Conservation (phyloP, 192 early-diverging fungal species). For the Coemansia sp. region DNA sequence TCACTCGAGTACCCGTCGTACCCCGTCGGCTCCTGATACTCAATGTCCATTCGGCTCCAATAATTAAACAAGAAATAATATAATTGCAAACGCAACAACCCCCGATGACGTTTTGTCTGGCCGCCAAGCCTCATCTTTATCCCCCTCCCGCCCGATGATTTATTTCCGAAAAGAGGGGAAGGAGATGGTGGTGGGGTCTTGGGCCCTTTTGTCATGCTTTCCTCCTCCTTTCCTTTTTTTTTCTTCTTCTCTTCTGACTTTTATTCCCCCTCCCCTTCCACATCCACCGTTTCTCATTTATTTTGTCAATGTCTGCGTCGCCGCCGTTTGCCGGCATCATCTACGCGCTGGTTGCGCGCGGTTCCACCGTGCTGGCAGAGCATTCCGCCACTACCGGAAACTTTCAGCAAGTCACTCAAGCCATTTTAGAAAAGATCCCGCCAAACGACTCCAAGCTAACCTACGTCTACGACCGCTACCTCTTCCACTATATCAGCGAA, state of each 20-base stretch:
- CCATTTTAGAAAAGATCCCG: constrained; percentile 85
- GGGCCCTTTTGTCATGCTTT: constrained; percentile 1
- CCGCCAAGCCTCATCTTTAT: too few relatives aligned
- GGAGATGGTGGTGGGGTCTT: too few relatives aligned
- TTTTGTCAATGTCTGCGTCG: constrained; percentile 5
- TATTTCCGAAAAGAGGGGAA: not conserved
- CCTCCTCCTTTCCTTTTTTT: not conserved
- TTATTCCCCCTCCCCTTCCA: too few relatives aligned
- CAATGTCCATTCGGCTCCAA: constrained; percentile 27
- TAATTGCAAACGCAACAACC: too few relatives aligned
- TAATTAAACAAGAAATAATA: not conserved
- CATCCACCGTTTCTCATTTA: not conserved
- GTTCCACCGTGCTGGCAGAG: constrained; percentile 75
- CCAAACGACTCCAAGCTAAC: constrained; percentile 88
- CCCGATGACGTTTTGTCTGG: too few relatives aligned
- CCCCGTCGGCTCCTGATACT: constrained; percentile 32
- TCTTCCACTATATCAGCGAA: constrained; percentile 86
- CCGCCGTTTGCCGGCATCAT: constrained; percentile 57
- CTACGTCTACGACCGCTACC: constrained; percentile 89
- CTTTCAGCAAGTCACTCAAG: constrained; percentile 78
- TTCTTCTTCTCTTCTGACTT: not conserved
- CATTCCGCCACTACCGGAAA: constrained; percentile 77
- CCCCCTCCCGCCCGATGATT: too few relatives aligned
- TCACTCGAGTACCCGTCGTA: constrained; percentile 40
- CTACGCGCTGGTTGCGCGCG: constrained; percentile 76